Percentiles rank a stretch among this genome's conserved stretches.
Evolutionary conservation across 2,329 filamentous ascomycete genomes (phyloP).

Genomic region (Colletotrichum eremochloae): DNA sequence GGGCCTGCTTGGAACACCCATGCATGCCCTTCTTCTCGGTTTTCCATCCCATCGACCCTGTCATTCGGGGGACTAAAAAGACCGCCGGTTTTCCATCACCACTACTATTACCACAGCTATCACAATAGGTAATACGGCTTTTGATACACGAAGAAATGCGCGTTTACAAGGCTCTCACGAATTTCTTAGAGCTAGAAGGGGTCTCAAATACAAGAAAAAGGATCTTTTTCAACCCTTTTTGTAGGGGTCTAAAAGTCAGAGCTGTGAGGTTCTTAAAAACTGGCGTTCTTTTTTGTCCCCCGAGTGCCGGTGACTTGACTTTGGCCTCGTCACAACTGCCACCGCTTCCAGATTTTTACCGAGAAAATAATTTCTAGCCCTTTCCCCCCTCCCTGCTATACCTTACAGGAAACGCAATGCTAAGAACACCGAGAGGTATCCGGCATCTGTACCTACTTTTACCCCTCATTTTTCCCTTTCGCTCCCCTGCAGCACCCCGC

Average conservation of each 20-base stretch:
- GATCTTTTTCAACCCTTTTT: too few species aligned
- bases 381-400: background rate
- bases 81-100: too few species aligned
- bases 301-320: background rate
- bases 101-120: too few species aligned
- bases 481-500: constrained; percentile 35
- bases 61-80: too few species aligned
- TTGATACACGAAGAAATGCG: too few species aligned
- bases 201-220: too few species aligned
- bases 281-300: too few species aligned
- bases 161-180: too few species aligned
- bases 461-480: constrained; percentile 27
- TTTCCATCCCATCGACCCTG: background rate
- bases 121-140: too few species aligned
- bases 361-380: constrained; percentile 8
- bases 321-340: constrained; percentile 5
- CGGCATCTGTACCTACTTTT: background rate
- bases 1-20: background rate
- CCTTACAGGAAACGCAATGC: constrained; percentile 39
- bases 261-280: too few species aligned
- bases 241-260: too few species aligned
- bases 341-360: background rate
- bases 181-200: too few species aligned
- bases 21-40: background rate
- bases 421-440: constrained; percentile 30